Conservation (phyloP, 306 rosid genomes). For the Cucumis cinereus region DNA sequence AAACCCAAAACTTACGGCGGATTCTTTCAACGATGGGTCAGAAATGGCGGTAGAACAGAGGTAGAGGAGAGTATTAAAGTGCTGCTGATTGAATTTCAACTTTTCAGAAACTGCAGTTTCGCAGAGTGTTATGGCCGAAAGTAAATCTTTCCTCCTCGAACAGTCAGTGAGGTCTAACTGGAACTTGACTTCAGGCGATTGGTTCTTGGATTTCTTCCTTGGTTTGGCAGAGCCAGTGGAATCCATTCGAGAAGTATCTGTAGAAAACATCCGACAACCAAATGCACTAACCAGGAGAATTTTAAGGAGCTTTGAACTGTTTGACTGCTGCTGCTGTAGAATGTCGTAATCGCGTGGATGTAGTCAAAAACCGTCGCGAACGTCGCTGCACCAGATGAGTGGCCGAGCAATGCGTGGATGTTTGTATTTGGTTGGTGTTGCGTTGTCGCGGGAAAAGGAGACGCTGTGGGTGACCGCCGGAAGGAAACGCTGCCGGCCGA, state of each 20-base stretch:
- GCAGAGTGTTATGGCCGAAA: constrained; percentile 38
- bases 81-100: constrained; percentile 43
- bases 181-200: constrained; percentile 43
- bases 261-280: neutral
- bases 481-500: no score
- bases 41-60: constrained; percentile 56
- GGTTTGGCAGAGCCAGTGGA: constrained; percentile 5
- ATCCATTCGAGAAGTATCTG: constrained; percentile 25
- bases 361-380: no score
- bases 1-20: constrained; percentile 45
- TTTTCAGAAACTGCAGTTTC: constrained; percentile 30
- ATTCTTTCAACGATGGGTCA: constrained; percentile 28
- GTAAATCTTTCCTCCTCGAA: constrained; percentile 50
- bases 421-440: no score
- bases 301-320: neutral
- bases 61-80: constrained; percentile 77
- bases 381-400: no score
- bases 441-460: no score
- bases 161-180: constrained; percentile 52
- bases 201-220: constrained; percentile 33
- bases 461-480: no score
- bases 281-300: neutral
- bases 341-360: no score
- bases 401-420: no score
- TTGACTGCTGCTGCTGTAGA: neutral